A percentile compares a stretch with the other conserved stretches of the same genome.
Conservation (phyloP, 225 moss, liverwort and hornwort species). For the Pseudisothecium myosuroides region DNA sequence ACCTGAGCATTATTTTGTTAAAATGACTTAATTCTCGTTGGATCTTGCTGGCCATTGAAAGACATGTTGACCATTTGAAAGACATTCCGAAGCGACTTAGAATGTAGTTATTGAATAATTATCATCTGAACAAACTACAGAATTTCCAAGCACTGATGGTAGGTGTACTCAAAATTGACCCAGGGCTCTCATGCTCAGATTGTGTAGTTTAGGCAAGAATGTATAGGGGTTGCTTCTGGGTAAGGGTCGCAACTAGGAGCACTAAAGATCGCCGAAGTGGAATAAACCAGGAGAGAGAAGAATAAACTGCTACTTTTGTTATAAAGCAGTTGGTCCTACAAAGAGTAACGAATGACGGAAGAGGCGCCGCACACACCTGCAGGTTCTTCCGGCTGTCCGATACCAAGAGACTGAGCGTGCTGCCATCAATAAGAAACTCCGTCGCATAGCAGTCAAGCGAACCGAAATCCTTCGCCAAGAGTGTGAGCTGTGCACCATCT, state of each 20-base stretch:
- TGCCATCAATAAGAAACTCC: conserved; percentile 95
- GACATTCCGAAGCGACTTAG: neutral
- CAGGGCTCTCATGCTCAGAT: neutral
- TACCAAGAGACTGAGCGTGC: conserved; percentile 96
- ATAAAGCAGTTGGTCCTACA: neutral
- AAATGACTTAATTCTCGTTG: neutral
- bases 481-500: conserved; percentile 92
- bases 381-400: conserved; percentile 89
- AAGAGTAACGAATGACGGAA: neutral
- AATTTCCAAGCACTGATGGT: neutral
- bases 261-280: neutral
- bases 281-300: neutral
- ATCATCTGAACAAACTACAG: neutral
- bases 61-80: neutral
- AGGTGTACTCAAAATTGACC: neutral
- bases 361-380: conserved; percentile 17
- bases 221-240: neutral
- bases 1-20: neutral
- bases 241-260: neutral
- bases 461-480: conserved; percentile 93
- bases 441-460: conserved; percentile 91
- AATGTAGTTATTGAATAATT: neutral
- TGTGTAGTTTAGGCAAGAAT: neutral
- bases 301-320: neutral
- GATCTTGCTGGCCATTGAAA: neutral